These are phyloP conservation scores for Malus asiatica DNA, from an alignment of 306 rosid genomes.

Conservation along the genomic window DNA sequence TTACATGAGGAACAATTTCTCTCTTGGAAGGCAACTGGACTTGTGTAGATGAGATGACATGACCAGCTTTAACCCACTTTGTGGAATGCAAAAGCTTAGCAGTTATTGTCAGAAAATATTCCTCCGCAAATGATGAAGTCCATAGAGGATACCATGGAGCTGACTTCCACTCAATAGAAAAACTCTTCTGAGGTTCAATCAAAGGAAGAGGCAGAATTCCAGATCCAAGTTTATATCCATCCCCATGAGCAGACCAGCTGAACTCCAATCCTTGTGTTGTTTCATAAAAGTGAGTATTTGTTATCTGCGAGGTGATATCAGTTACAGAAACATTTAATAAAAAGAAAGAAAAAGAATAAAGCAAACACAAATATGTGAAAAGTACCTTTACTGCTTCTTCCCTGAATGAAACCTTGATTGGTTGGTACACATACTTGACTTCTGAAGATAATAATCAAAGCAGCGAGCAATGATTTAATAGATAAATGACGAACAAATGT, in stretches of 20 bases:
- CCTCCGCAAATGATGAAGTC: slow-evolving; percentile 52
- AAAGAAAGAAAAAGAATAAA: background rate
- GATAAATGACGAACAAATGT: background rate
- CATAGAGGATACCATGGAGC: slow-evolving; percentile 72
- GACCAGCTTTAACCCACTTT: slow-evolving; percentile 83
- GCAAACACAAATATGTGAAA: slow-evolving; percentile 3
- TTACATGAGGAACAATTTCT: slow-evolving; percentile 52
- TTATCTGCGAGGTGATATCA: slow-evolving; percentile 44
- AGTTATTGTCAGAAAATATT: slow-evolving; percentile 48
- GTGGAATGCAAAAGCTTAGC: slow-evolving; percentile 62
- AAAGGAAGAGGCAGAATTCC: slow-evolving; percentile 54
- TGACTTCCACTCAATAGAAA: slow-evolving; percentile 45
- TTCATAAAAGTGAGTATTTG: slow-evolving; percentile 61
- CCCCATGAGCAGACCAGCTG: slow-evolving; percentile 71
- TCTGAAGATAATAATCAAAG: slow-evolving; percentile 49
- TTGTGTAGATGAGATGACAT: slow-evolving; percentile 69
- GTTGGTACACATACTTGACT: slow-evolving; percentile 80
- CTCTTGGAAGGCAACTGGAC: slow-evolving; percentile 63
- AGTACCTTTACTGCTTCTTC: slow-evolving; percentile 60
- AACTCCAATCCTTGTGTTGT: slow-evolving; percentile 74
- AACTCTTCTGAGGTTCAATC: slow-evolving; percentile 58
- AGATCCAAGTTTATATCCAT: slow-evolving; percentile 61
- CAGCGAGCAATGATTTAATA: background rate
- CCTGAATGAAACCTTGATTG: slow-evolving; percentile 57
- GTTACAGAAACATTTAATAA: background rate